A percentile compares a stretch with the other conserved stretches of the same genome.
phyloP scores from a whole-genome alignment of 1,139 yeast species.

The Zygoascus sp. region DNA sequence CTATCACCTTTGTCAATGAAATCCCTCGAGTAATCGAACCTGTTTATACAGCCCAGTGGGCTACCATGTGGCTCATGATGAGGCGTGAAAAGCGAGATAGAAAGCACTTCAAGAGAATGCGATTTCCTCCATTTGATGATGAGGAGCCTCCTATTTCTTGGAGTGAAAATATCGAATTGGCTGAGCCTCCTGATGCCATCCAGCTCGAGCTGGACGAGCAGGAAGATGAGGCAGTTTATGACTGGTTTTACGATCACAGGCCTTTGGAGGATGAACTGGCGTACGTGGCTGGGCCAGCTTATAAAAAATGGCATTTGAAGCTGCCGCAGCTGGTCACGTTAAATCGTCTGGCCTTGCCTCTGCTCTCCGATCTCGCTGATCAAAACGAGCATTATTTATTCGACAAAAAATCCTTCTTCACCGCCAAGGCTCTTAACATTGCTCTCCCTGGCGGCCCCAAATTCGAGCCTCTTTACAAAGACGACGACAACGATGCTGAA shows the following conservation, averaged over 20 bases:
- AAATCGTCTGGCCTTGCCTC: conserved; percentile 62
- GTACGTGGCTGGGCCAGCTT: conserved; percentile 70
- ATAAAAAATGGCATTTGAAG: conserved; percentile 65
- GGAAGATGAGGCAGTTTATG: conserved; percentile 55
- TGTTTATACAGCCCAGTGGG: conserved; percentile 92
- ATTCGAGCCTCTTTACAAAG: conserved; percentile 82
- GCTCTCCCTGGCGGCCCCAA: conserved; percentile 96
- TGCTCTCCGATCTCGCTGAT: conserved; percentile 55
- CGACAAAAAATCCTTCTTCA: conserved; percentile 71
- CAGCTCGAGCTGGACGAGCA: conserved; percentile 55
- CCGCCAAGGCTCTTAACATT: conserved; percentile 84
- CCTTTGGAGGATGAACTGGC: conserved; percentile 60
- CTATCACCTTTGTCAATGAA: conserved; percentile 92
- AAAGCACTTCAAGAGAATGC: conserved; percentile 81
- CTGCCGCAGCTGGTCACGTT: conserved; percentile 61
- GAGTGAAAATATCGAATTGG: conserved; percentile 68
- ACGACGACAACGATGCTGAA: conserved; percentile 57
- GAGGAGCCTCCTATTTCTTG: conserved; percentile 91
- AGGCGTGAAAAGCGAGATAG: conserved; percentile 90
- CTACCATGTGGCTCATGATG: conserved; percentile 88
- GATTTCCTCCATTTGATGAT: conserved; percentile 95
- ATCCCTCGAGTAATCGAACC: conserved; percentile 90
- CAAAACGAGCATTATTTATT: conserved; percentile 63
- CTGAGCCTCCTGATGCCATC: conserved; percentile 68
- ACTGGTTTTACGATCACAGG: conserved; percentile 77